These are phyloP conservation scores for Candida adriatica DNA, from an alignment of 805 yeast species.

Conservation along the genomic window DNA sequence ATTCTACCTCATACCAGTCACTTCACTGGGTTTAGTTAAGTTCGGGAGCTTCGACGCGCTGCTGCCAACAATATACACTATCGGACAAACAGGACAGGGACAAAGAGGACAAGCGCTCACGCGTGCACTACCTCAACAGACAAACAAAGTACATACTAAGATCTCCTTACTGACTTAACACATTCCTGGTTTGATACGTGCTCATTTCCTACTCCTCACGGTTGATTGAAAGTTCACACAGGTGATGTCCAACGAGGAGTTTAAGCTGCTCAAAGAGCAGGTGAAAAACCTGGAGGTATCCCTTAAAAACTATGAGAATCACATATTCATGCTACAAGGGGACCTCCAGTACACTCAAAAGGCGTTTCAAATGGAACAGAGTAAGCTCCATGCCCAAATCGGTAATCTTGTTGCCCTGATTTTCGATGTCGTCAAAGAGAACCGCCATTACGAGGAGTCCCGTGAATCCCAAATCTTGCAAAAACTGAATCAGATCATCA, in stretches of 20 bases:
- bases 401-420: constrained; percentile 19
- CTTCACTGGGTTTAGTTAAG: no score
- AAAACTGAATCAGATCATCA: constrained; percentile 18
- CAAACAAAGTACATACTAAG: no score
- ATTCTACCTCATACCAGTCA: no score
- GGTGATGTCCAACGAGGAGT: constrained; percentile 17
- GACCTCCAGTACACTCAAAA: constrained; percentile 20
- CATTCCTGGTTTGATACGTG: no score
- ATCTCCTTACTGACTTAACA: no score
- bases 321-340: constrained; percentile 19
- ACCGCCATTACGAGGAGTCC: constrained; percentile 19
- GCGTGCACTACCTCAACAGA: no score
- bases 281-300: constrained; percentile 20
- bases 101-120: no score
- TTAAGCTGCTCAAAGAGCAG: constrained; percentile 20
- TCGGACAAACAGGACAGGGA: no score
- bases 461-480: constrained; percentile 19
- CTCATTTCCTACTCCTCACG: no score
- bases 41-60: no score
- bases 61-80: no score
- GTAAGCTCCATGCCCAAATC: constrained; percentile 21
- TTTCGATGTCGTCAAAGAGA: constrained; percentile 21
- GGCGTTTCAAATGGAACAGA: constrained; percentile 19
- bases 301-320: constrained; percentile 19
- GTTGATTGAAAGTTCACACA: no score